A percentile compares a stretch with the other conserved stretches of the same genome.
Evolutionary conservation across 352 stramenopile genomes (phyloP).

Genomic region (Nothophytophthora sp.): DNA sequence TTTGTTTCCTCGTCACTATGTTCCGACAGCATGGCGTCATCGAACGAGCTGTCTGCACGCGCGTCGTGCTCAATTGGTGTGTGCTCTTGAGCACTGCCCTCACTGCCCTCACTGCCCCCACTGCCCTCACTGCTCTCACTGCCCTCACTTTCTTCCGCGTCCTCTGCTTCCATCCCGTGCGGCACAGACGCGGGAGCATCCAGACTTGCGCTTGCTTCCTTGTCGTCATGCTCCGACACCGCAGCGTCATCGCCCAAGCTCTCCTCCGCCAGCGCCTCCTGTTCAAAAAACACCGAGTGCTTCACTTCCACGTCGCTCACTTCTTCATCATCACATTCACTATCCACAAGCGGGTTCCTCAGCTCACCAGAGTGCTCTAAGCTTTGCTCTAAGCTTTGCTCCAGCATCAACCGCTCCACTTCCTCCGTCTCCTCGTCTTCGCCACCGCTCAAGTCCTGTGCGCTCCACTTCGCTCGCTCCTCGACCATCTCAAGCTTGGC

Average conservation of each 20-base stretch:
- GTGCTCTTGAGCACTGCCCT: slow-evolving; percentile 6
- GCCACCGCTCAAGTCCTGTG: slow-evolving; percentile 9
- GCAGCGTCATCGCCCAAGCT: slow-evolving; percentile 13
- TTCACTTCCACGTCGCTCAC: slow-evolving; percentile 13
- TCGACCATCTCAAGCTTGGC: slow-evolving; percentile 17
- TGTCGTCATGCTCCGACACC: background rate
- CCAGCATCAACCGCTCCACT: slow-evolving; percentile 29
- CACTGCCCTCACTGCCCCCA: too few species aligned
- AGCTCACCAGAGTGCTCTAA: slow-evolving; percentile 21
- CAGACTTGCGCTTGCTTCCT: background rate
- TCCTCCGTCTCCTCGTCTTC: slow-evolving; percentile 26
- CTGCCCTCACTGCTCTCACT: too few species aligned
- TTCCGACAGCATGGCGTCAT: slow-evolving; percentile 12
- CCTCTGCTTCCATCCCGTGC: background rate
- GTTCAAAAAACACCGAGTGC: slow-evolving; percentile 4
- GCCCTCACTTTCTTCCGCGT: slow-evolving; percentile 1
- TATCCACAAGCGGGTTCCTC: slow-evolving; percentile 25
- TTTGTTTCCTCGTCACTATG: slow-evolving; percentile 12
- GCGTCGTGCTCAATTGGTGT: slow-evolving; percentile 9
- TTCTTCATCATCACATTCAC: slow-evolving; percentile 39
- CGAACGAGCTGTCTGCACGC: slow-evolving; percentile 20
- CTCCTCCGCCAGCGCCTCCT: slow-evolving; percentile 18
- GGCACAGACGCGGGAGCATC: background rate
- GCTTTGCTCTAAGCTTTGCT: slow-evolving; percentile 14
- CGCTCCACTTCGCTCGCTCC: slow-evolving; percentile 14